Evolutionary conservation across 2,329 filamentous ascomycete species (phyloP), one percentile per base, ranked within the genome.

Genomic region (Delphinella strobiligena): DNA sequence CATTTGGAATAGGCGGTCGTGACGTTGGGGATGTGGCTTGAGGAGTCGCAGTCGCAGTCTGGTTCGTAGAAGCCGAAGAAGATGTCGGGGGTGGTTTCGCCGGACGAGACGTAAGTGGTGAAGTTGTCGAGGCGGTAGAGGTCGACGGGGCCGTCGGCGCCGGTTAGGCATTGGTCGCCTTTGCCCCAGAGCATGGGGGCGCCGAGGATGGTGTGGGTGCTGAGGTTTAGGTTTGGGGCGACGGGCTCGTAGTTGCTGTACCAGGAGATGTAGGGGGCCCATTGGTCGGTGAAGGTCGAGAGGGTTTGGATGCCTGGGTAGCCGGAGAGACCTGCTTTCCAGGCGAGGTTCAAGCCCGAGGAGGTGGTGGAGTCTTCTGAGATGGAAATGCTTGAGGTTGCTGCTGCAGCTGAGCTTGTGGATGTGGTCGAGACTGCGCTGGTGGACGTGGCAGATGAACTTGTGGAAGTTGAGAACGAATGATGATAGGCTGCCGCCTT

Each of bases 61-160:
- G 51, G 52, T 36, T 54, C 51, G 47, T 53, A 54, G 44, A 55
- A 55, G 14, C 53, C 53, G 41, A 54, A 53, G 47, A 54, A 52
- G 37, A 52, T 49, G 5, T 44, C 33, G 1, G 51, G 51, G 10
- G 37, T 19, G 31, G 44, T 49, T 30, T 40, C 33, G 37, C 43
- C 45, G 38, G 40, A 29, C 7, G 48, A 36, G 12, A 53, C 38
- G 19, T 41, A 37, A 15, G 19, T 29, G 30, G 47, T 45, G 44
- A 49, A 53, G 40, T 44, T 42, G 4, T 15, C 31, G 18, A 51
- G 43, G 22, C 51, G 43, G 16, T 42, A 34, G 2, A 41, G 34
- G 30, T 44, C 31, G 22, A 40, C 38, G 15, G 41, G 39, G 24
- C 45, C 48, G 15, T 45, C 31, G 12, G 47, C 47, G 36, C 48